Conservation (phyloP, 306 rosid species). For the Cucurbita ficifolia region DNA sequence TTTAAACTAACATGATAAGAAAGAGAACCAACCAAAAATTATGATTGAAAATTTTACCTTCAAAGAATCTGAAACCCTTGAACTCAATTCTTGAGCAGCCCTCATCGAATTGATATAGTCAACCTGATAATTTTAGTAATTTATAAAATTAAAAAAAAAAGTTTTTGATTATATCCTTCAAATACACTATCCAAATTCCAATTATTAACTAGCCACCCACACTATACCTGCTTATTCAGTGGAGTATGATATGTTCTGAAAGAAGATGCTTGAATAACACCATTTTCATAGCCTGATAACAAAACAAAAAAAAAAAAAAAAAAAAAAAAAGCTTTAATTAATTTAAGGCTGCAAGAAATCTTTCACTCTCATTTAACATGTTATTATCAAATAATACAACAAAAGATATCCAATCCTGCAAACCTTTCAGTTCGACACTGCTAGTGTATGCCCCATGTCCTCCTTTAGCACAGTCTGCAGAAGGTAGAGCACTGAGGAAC, state of each 20-base stretch:
- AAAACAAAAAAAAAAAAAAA: background rate
- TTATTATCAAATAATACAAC: background rate
- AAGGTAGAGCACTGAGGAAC: constrained; percentile 88
- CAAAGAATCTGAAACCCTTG: constrained; percentile 77
- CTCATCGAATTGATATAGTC: constrained; percentile 87
- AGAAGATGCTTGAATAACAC: constrained; percentile 75
- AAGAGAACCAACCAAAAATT: background rate
- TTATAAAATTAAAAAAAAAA: background rate
- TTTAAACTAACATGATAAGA: background rate
- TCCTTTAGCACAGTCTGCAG: constrained; percentile 98
- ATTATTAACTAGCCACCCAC: background rate
- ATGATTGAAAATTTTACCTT: constrained; percentile 35
- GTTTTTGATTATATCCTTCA: background rate
- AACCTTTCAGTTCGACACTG: constrained; percentile 87
- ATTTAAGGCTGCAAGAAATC: background rate
- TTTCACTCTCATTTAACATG: background rate
- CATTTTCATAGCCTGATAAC: constrained; percentile 53
- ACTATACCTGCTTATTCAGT: constrained; percentile 75
- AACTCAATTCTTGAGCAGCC: constrained; percentile 87
- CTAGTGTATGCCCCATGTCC: constrained; percentile 97
- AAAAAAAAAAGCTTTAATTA: background rate
- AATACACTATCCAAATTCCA: background rate
- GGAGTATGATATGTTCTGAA: constrained; percentile 97
- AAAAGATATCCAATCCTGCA: constrained; percentile 11
- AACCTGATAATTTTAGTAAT: constrained; percentile 21